Evolutionary conservation across 2,329 filamentous ascomycete genomes (phyloP).

Genomic region (Saccharata proteae): DNA sequence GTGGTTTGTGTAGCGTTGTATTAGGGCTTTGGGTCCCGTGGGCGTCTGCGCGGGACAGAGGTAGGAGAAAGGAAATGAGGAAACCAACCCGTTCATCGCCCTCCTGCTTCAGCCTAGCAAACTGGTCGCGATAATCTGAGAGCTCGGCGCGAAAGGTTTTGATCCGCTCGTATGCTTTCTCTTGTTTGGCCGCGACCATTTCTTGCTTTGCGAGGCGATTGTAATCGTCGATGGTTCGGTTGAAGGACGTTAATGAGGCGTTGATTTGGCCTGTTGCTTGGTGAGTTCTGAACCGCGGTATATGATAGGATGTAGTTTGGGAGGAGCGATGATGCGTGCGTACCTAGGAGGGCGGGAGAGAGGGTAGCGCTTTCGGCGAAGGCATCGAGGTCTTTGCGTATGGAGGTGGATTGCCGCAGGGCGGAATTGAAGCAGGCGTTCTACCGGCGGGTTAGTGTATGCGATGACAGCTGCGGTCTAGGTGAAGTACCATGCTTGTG

Average conservation of each 20-base stretch:
- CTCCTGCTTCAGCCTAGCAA: constrained; percentile 64
- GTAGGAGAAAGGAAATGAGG: background rate
- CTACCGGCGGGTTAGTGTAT: constrained; percentile 29
- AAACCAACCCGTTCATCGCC: constrained; percentile 56
- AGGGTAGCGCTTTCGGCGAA: constrained; percentile 49
- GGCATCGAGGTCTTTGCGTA: constrained; percentile 62
- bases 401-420: constrained; percentile 69
- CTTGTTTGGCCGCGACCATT: constrained; percentile 78
- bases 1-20: too few species aligned
- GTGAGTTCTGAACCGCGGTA: constrained; percentile 63
- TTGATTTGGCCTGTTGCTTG: constrained; percentile 54
- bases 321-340: background rate
- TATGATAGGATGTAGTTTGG: background rate
- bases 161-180: constrained; percentile 76
- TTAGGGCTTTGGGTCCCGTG: background rate
- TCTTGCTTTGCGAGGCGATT: constrained; percentile 74
- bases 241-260: constrained; percentile 59
- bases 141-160: constrained; percentile 78
- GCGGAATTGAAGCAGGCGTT: constrained; percentile 79
- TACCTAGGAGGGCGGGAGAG: constrained; percentile 51
- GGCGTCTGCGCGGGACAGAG: background rate
- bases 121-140: constrained; percentile 62
- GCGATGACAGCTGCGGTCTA: background rate
- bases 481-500: constrained; percentile 8
- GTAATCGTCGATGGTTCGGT: constrained; percentile 89